Conservation (phyloP, 768 basidiomycete species). For the Hypholoma sublateritium region DNA sequence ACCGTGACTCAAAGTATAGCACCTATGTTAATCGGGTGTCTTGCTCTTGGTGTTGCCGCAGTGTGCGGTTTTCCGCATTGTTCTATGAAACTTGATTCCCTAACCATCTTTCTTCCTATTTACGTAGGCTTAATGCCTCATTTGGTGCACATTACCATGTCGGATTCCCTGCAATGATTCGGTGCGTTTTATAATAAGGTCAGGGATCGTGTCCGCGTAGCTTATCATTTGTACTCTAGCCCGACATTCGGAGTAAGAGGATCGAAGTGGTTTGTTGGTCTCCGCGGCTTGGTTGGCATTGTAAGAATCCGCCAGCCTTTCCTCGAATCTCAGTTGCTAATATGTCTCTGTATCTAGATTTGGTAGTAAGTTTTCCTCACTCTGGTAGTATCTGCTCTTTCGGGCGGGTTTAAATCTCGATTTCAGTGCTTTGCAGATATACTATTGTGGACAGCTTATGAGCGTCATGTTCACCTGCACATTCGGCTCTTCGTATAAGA, state of each 20-base stretch:
- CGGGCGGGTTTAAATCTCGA: neutral
- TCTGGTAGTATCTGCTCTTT: too few species aligned
- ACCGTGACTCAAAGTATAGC: slow-evolving; percentile 12
- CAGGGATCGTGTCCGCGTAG: too few species aligned
- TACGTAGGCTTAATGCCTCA: slow-evolving; percentile 12
- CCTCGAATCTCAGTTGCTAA: neutral
- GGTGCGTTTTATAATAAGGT: slow-evolving; percentile 4
- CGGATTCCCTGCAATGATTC: slow-evolving; percentile 18
- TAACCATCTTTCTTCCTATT: neutral
- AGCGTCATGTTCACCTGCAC: slow-evolving; percentile 12
- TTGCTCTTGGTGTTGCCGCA: slow-evolving; percentile 10
- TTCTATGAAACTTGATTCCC: neutral
- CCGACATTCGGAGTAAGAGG: slow-evolving; percentile 14
- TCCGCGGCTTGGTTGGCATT: slow-evolving; percentile 13
- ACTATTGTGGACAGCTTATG: slow-evolving; percentile 12
- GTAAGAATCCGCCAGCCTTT: slow-evolving; percentile 1
- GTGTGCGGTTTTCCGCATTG: slow-evolving; percentile 2
- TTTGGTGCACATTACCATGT: slow-evolving; percentile 16
- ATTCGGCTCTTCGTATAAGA: slow-evolving; percentile 9
- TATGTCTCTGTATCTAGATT: slow-evolving; percentile 2
- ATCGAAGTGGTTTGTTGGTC: slow-evolving; percentile 12
- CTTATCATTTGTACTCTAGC: neutral
- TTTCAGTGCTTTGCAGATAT: slow-evolving; percentile 13
- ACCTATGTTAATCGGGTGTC: slow-evolving; percentile 11
- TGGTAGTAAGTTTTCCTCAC: slow-evolving; percentile 11